Evolutionary conservation across 2,329 filamentous ascomycete species (phyloP), one percentile per base, ranked within the genome.

Genomic region (Aspergillus hiratsukae): DNA sequence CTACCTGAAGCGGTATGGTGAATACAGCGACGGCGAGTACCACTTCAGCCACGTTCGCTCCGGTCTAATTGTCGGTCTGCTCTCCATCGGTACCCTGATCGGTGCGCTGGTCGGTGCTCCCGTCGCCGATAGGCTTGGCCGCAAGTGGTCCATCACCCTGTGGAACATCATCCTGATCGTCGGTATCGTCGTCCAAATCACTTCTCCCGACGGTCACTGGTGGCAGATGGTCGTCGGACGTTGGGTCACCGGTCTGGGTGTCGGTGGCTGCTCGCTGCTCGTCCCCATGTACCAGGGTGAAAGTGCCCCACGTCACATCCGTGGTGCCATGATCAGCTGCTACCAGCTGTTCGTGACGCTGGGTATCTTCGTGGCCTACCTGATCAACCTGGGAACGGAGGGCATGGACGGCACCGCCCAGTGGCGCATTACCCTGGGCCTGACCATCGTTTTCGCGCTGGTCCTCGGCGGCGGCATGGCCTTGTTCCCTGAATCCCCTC

Each of bases 401-500:
- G n/a, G n/a, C 4, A 60, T 59, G 7, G 21, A 51, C 1, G 52
- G 63, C 53, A 84, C 68, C 74, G 67, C 63, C 3, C 77, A 75
- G 3, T 80, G 78, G 77, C 68, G 78, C 4, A 77, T 80, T 25
- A 72, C 76, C 0, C 81, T 85, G 74, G 83, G 82, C 1, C 70
- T 86, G 28, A 82, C 80, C 3, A 84, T 82, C 64, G 70, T 83
- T 57, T 85, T 80, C 76, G 78, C 82, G 1, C 65, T 76, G 3
- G 75, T 84, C 48, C 81, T 86, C 60, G 78, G 78, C 1, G 53
- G 74, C 21, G 82, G 82, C 7, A 83, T 86, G 56, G 59, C 78
- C 6, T 77, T 83, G 62, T 78, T 85, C 59, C 78, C 78, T 0
- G 83, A 86, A 61, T 81, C 78, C 9, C 83, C 83, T 4, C 79